A percentile compares a stretch with the other conserved stretches of the same genome.
Conservation (phyloP, 116 monocot genomes). For the Zostera marina region DNA sequence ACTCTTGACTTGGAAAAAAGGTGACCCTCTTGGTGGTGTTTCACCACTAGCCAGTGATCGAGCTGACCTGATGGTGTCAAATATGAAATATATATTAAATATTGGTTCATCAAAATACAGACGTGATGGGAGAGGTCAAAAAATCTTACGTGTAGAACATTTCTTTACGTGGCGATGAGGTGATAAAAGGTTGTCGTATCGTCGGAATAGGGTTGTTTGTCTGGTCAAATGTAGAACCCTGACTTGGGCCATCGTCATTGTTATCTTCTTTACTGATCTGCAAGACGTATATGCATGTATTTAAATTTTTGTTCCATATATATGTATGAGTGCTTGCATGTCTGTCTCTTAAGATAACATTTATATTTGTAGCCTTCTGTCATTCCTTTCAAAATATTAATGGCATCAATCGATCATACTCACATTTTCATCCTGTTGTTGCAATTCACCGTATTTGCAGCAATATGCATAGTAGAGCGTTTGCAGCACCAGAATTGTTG, state of each 20-base stretch:
- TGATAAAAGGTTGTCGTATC: neutral
- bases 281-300: neutral
- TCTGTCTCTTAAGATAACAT: no score
- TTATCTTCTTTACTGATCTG: neutral
- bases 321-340: no score
- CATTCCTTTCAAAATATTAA: neutral
- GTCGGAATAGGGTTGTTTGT: neutral
- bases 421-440: slow-evolving; percentile 1
- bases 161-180: slow-evolving; percentile 12
- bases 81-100: neutral
- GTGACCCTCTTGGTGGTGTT: slow-evolving; percentile 19
- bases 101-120: no score
- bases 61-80: slow-evolving; percentile 26
- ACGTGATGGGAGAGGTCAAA: no score
- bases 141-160: slow-evolving; percentile 33
- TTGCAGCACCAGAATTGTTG: slow-evolving; percentile 26
- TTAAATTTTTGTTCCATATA: no score
- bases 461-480: slow-evolving; percentile 32
- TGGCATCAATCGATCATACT: neutral
- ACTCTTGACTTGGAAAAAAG: slow-evolving; percentile 23
- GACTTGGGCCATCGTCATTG: neutral
- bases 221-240: neutral
- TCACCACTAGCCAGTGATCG: slow-evolving; percentile 40
- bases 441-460: slow-evolving; percentile 10
- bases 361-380: neutral